Evolutionary conservation across 345 rosid species (phyloP).

Genomic region (Hibiscus mutabilis): DNA sequence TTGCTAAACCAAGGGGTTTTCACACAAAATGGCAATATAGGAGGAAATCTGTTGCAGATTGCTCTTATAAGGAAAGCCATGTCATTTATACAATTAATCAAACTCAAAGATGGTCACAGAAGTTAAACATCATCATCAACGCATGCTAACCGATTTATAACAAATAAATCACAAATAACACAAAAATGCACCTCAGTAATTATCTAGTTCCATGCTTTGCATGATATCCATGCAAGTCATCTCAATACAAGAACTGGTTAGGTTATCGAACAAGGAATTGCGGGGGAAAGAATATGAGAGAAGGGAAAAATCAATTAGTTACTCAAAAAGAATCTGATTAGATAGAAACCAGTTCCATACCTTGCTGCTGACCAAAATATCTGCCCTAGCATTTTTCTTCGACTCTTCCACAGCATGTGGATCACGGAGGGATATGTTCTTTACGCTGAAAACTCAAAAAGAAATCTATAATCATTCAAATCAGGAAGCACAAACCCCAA

Average conservation of each 20-base stretch:
- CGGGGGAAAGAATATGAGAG: background rate
- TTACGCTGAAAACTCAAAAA: constrained; percentile 39
- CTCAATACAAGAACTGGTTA: background rate
- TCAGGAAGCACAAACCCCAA: constrained; percentile 3
- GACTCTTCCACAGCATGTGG: constrained; percentile 53
- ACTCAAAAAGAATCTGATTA: background rate
- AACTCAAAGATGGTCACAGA: background rate
- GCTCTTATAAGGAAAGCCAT: background rate
- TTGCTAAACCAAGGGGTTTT: too few species aligned
- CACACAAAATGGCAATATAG: background rate
- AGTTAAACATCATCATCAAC: background rate
- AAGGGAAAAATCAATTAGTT: background rate
- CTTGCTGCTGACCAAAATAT: constrained; percentile 46
- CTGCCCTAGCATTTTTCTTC: constrained; percentile 48
- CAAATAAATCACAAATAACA: background rate
- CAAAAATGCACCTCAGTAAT: background rate
- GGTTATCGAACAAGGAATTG: constrained; percentile 5
- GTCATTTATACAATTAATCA: background rate
- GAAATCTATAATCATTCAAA: background rate
- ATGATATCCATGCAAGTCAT: background rate
- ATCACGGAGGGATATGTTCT: constrained; percentile 42
- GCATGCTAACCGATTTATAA: too few species aligned
- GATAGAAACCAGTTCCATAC: constrained; percentile 26
- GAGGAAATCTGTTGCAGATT: background rate
- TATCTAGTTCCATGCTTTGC: background rate